Evolutionary conservation across 345 rosid genomes (phyloP).

Genomic region (Eucalyptus globulus): DNA sequence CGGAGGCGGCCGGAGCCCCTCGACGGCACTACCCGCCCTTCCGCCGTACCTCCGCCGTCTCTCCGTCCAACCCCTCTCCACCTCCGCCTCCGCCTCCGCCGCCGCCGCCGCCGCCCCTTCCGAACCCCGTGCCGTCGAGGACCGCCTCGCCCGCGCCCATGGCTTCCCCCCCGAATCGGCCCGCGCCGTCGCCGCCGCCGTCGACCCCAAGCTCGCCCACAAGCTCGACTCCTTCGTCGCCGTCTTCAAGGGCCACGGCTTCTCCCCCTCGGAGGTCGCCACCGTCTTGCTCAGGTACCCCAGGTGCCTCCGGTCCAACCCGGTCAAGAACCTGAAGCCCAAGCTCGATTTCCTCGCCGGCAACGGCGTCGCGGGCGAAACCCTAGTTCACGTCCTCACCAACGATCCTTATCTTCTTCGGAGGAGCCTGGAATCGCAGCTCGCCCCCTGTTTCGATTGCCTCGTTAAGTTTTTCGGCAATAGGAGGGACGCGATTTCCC

Average conservation of each 20-base stretch:
- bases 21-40: neutral
- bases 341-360: constrained; percentile 1
- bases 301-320: neutral
- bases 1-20: neutral
- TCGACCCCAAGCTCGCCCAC: neutral
- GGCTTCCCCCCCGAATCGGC: neutral
- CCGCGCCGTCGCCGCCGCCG: neutral
- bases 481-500: neutral
- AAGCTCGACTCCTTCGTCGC: neutral
- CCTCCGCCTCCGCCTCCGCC: neutral
- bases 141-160: neutral
- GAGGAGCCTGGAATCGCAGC: neutral
- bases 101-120: neutral
- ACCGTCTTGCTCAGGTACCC: neutral
- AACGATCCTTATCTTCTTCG: neutral
- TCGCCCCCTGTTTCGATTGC: neutral
- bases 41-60: neutral
- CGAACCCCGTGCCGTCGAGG: neutral
- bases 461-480: neutral
- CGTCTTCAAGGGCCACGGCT: neutral
- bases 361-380: neutral
- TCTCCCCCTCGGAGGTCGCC: neutral
- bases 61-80: neutral
- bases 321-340: neutral
- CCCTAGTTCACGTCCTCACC: neutral